Evolutionary conservation across 768 basidiomycete species (phyloP), one percentile per base, ranked within the genome.

Genomic region (Rhizopogon rudus): DNA sequence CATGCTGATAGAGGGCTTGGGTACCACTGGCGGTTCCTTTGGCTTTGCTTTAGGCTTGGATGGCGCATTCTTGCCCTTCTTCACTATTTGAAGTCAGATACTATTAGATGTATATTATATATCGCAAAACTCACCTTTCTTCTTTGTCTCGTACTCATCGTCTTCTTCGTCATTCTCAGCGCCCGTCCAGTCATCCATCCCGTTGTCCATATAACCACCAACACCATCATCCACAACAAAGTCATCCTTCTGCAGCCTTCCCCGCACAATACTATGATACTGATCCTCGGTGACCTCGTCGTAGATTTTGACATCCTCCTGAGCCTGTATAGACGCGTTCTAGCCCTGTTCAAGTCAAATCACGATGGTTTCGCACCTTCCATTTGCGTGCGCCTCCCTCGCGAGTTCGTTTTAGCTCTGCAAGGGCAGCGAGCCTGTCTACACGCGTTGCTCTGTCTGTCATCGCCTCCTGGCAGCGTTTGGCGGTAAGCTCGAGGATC

Each of bases 171-270:
- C 77, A 45, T 80, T 76, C 29, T 79, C 76, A 8, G 75, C 81
- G 28, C 78, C 80, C 33, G 80, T 82, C 87, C 92, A 98, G 64
- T 96, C 94, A 56, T 98, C 97, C 85, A 93, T 87, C 5, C 97
- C 97, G 65, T 97, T 92, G 74, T 99, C 97, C 68, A 88, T 86
- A 63, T 99, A 98, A 5, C 93, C 97, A 13, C 77, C 81, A 0
- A 88, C 81, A 28, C 93, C 93, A 73, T 98, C 97, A 64, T 98
- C 97, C 39, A 89, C 87, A 17, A 98, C 91, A 58, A 99, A 99
- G 68, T 99, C 97, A 60, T 98, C 93, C 61, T 77, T 75, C 56
- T 90, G 86, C 6, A 97, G 77, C 16, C 97, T 79, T 1, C 86
- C 84, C 53, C 80, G 81, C 5, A 99, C 97, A 53, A 99, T 88